Evolutionary conservation across 345 rosid genomes (phyloP).

Genomic region (Populus nigra): DNA sequence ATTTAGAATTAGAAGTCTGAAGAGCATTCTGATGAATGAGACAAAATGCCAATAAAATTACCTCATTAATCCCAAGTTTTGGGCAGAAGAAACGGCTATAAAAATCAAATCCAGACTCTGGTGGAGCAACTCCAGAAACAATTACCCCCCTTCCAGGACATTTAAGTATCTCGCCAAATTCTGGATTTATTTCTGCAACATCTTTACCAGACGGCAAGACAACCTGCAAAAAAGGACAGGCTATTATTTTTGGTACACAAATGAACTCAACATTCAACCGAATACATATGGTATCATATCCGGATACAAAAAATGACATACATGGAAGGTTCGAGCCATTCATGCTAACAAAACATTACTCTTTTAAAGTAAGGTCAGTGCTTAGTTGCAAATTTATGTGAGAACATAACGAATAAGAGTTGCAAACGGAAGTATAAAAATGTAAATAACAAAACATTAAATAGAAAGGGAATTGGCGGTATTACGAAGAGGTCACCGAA

Average conservation of each 20-base stretch:
- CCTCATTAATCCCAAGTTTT: constrained; percentile 66
- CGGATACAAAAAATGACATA: neutral
- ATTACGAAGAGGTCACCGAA: constrained; percentile 48
- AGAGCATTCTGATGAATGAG: neutral
- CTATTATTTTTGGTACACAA: neutral
- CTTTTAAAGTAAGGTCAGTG: neutral
- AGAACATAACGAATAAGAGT: neutral
- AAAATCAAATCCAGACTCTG: constrained; percentile 62
- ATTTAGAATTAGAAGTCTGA: no score
- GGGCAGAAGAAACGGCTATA: constrained; percentile 69
- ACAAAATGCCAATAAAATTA: constrained; percentile 4
- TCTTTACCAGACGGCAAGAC: constrained; percentile 60
- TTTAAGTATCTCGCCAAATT: constrained; percentile 43
- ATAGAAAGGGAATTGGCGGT: neutral
- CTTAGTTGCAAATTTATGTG: neutral
- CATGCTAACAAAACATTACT: neutral
- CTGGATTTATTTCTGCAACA: constrained; percentile 51
- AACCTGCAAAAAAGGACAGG: constrained; percentile 36
- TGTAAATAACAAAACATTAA: neutral
- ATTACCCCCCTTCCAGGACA: constrained; percentile 56
- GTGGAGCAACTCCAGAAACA: constrained; percentile 52
- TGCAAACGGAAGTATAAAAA: no score
- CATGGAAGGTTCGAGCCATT: neutral
- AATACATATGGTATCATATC: neutral
- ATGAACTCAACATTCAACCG: neutral